Conservation (phyloP, 1,284 basidiomycete genomes). For the Gomphus sp. region DNA sequence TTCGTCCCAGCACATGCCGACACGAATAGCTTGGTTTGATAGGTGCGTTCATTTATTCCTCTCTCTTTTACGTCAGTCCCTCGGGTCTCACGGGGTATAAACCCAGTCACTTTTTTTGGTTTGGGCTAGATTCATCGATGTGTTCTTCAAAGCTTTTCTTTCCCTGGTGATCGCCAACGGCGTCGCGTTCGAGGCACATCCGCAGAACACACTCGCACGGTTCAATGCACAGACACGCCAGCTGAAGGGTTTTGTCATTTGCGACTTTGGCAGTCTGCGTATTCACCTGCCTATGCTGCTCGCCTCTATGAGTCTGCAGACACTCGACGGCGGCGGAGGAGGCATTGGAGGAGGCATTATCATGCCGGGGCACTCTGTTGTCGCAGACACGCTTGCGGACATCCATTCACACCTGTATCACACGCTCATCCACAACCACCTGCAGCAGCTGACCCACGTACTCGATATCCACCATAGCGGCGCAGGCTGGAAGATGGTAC, state of each 20-base stretch:
- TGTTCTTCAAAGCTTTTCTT: slow-evolving; percentile 42
- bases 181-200: no score
- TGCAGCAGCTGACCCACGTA: slow-evolving; percentile 43
- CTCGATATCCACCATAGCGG: slow-evolving; percentile 43
- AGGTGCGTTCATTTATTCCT: slow-evolving; percentile 24
- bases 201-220: no score
- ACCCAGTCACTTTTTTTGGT: no score
- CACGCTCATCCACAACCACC: slow-evolving; percentile 43
- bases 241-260: no score
- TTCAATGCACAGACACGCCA: no score
- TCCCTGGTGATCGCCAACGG: slow-evolving; percentile 38
- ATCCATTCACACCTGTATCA: no score
- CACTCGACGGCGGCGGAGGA: slow-evolving; percentile 26
- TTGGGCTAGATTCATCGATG: slow-evolving; percentile 29
- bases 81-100: no score
- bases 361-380: no score
- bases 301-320: slow-evolving; percentile 31
- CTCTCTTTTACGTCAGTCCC: background rate
- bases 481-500: slow-evolving; percentile 36
- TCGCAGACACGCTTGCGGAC: no score
- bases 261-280: no score
- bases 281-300: slow-evolving; percentile 34
- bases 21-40: slow-evolving; percentile 34
- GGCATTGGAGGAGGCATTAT: slow-evolving; percentile 46
- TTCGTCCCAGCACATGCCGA: no score